A percentile compares a stretch with the other conserved stretches of the same genome.
These are phyloP conservation scores for Diplodia sapinea DNA, from an alignment of 2,329 filamentous ascomycete genomes.

Conservation along the genomic window DNA sequence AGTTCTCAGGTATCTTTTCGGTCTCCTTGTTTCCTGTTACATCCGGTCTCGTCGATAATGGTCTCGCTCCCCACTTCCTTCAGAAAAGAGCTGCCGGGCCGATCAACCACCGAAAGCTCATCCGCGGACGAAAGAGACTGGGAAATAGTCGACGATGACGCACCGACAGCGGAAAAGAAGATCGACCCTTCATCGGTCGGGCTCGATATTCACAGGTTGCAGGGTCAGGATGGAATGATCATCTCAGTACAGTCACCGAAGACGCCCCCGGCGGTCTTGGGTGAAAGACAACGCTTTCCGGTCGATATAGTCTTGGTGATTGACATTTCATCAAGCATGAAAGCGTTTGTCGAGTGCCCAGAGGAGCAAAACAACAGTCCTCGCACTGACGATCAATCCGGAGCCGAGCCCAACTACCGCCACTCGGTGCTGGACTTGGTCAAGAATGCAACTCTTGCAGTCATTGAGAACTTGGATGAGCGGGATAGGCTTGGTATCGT, in stretches of 20 bases:
- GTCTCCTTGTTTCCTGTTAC: neutral
- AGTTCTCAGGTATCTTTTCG: neutral
- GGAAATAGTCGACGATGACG: neutral
- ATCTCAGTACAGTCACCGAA: conserved; percentile 56
- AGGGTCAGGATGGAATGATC: conserved; percentile 49
- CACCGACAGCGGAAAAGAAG: neutral
- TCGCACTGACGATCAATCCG: neutral
- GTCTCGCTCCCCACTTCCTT: neutral
- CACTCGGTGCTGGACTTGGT: conserved; percentile 63
- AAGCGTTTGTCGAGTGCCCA: conserved; percentile 54
- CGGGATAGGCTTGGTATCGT: conserved; percentile 64
- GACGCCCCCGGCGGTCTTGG: conserved; percentile 38
- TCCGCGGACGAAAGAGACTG: neutral
- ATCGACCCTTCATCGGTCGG: neutral
- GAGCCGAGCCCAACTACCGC: conserved; percentile 55
- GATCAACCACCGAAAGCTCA: neutral
- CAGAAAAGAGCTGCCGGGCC: neutral
- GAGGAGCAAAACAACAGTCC: conserved; percentile 36
- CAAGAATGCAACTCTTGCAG: conserved; percentile 65
- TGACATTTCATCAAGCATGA: conserved; percentile 67
- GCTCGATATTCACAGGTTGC: conserved; percentile 29
- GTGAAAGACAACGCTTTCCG: conserved; percentile 47
- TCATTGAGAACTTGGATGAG: conserved; percentile 62
- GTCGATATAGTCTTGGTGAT: conserved; percentile 68
- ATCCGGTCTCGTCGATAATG: neutral